Percentiles rank a stretch among this genome's conserved stretches.
Evolutionary conservation across 257 asterid species (phyloP).

Genomic region (Thymus mandschuricus): DNA sequence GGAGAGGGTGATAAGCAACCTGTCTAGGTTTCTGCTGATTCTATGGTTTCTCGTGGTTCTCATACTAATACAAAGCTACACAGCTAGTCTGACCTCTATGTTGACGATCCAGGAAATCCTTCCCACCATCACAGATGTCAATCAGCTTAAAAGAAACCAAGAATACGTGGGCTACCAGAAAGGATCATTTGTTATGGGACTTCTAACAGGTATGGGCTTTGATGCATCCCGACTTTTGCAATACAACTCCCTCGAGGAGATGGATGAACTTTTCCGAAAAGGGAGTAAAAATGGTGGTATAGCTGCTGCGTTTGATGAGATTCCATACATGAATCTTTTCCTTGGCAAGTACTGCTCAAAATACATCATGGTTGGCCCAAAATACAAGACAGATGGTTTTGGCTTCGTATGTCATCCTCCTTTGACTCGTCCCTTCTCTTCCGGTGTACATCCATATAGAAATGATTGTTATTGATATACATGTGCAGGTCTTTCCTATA

Average conservation of each 20-base stretch:
- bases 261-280: not conserved
- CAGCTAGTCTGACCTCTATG: conserved; percentile 14
- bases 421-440: not conserved
- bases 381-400: conserved; percentile 51
- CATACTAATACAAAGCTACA: not conserved
- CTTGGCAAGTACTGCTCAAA: conserved; percentile 40
- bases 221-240: not conserved
- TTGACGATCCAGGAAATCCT: conserved; percentile 42
- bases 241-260: not conserved
- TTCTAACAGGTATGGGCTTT: conserved; percentile 18
- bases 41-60: conserved; percentile 36
- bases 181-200: conserved; percentile 37
- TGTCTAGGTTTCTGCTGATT: not conserved
- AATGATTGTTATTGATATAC: no score
- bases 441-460: no score
- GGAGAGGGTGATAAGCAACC: conserved; percentile 48
- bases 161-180: conserved; percentile 25
- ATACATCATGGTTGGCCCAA: conserved; percentile 45
- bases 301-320: conserved; percentile 44
- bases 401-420: conserved; percentile 48
- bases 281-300: conserved; percentile 32
- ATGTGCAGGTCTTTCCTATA: conserved; percentile 49
- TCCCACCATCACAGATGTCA: conserved; percentile 44
- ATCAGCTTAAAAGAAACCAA: not conserved
- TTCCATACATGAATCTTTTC: conserved; percentile 47